Base-by-base conservation (phyloP, 176 grass and related monocot species). In the Oryza rufipogon region DNA sequence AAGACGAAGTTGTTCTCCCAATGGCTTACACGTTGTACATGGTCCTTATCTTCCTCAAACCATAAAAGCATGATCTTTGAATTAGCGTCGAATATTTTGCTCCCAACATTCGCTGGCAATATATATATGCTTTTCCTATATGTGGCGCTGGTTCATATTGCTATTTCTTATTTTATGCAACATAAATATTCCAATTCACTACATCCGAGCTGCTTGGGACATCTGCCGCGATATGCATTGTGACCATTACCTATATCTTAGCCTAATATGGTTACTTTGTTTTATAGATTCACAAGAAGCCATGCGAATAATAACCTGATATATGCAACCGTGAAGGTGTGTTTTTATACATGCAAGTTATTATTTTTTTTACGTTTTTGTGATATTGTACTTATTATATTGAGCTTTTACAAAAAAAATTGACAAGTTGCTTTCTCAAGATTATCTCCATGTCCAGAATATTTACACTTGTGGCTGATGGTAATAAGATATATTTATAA, bases 321-420 rank as follows among this genome's bases (percentile, higher is more conserved):
- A 64, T 92, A 83, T 67, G 90, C 84, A 36, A 94, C 87, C 3
- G 90, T 94, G 28, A 94, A 92, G 85, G 90, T 92, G 75, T 22
- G 41, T 60, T 11, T 16, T 39, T 36, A 26, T 12, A 49, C 36
- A 36, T 36, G 36, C 36, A 36, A 36, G 36, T 36, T 36, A 4
- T 36, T 36, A 36, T 4, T 36, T 36, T 36, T 36, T 19, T 49
- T 66, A 41, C 48, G 16, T 51, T 16, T 51, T 51, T 51, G 2
- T 51, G 16, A 51, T 16, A 51, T 51, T 16, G 14, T 51, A 51
- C 5, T 15, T 51, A 15, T 4, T 5, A 4, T 32, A 32, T 32
- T 32, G 30, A 51, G 8, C 2, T 51, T 51, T 51, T 15, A 51
- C 13, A 51, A 51, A 51, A 51, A 15, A 51, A 32, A 2, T 16